These are phyloP conservation scores for Xylaria sp. DNA, from an alignment of 495 filamentous ascomycete genomes.

Conservation along the genomic window DNA sequence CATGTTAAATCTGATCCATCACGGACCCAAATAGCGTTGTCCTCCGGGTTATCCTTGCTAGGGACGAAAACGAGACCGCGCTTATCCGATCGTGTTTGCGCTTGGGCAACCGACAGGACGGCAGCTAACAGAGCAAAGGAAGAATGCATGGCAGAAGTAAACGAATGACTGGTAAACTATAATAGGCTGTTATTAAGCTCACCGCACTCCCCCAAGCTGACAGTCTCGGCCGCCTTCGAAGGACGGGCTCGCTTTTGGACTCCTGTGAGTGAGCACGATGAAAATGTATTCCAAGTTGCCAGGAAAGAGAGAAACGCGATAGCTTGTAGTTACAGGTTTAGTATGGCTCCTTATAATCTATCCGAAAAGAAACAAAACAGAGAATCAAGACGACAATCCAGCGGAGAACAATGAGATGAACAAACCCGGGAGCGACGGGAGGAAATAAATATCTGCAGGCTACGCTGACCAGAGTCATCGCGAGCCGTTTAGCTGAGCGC, in stretches of 20 bases:
- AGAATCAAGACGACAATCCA: not conserved
- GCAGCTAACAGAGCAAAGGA: conserved; percentile 30
- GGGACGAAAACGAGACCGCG: conserved; percentile 74
- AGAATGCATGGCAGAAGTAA: conserved; percentile 34
- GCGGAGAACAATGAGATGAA: not conserved
- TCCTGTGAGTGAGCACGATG: not conserved
- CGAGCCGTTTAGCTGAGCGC: conserved; percentile 17
- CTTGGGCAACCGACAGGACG: conserved; percentile 35
- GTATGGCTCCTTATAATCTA: not conserved
- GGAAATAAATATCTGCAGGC: not conserved
- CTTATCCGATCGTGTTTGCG: conserved; percentile 62
- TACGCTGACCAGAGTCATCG: conserved; percentile 13
- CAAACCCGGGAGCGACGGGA: conserved; percentile 16
- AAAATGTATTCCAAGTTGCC: not conserved
- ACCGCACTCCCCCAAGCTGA: not conserved
- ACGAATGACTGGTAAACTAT: not conserved
- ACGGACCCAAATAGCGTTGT: conserved; percentile 66
- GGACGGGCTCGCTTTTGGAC: not conserved
- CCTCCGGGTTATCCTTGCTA: conserved; percentile 52
- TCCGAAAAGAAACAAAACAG: not conserved
- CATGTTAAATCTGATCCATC: conserved; percentile 67
- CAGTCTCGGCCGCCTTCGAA: not conserved
- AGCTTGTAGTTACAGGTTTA: not conserved
- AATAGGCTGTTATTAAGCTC: conserved; percentile 6
- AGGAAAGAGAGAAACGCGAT: not conserved